Conservation (phyloP, 208 protist genomes). For the Crithidia expoeki region DNA sequence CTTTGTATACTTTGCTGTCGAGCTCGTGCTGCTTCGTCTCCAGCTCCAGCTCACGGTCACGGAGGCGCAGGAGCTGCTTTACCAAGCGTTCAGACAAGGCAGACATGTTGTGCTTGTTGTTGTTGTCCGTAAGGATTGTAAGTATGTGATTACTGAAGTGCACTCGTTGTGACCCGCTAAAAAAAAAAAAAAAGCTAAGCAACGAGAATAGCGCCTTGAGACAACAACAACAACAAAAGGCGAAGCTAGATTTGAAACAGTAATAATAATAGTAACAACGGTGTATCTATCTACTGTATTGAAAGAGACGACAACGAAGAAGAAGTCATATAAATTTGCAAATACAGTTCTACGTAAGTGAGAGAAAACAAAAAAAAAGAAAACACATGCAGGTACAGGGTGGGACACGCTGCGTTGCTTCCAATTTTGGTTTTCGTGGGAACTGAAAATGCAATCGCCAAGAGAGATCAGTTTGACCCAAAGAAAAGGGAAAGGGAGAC, state of each 20-base stretch:
- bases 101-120: conserved; percentile 34
- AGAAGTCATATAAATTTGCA: background rate
- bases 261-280: background rate
- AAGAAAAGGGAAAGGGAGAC: background rate
- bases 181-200: background rate
- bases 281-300: conserved; percentile 5
- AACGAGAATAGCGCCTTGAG: background rate
- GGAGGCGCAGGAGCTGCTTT: conserved; percentile 58
- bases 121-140: background rate
- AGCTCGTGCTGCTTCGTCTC: conserved; percentile 46
- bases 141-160: no score
- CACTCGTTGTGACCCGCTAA: no score
- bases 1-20: conserved; percentile 36
- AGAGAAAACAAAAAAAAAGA: background rate
- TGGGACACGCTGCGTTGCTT: no score
- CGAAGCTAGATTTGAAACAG: no score
- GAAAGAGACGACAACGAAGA: background rate
- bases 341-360: background rate
- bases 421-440: background rate
- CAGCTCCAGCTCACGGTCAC: conserved; percentile 47
- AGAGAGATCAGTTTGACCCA: background rate
- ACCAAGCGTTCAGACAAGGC: conserved; percentile 57
- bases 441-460: background rate
- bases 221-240: no score
- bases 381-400: background rate